phyloP scores from a whole-genome alignment of 129 eudicot species.

The Kitagawia praeruptora region DNA sequence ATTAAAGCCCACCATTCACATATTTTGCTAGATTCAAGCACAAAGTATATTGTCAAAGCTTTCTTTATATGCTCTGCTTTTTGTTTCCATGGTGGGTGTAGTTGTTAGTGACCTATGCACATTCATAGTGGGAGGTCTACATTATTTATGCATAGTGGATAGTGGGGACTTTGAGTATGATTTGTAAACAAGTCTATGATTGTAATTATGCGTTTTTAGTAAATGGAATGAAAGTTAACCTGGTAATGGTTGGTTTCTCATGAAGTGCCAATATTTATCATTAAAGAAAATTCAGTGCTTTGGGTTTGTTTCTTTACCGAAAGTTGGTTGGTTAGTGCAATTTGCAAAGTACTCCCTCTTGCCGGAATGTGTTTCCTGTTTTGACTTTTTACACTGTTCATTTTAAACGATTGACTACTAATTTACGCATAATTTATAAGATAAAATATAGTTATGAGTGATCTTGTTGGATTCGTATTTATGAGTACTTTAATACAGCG shows the following conservation, averaged over 20 bases:
- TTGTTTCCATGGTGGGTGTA: slow-evolving; percentile 46
- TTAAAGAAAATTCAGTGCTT: slow-evolving; percentile 10
- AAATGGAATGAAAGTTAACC: slow-evolving; percentile 15
- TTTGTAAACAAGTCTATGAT: slow-evolving; percentile 8
- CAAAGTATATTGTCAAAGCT: slow-evolving; percentile 51
- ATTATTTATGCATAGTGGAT: slow-evolving; percentile 22
- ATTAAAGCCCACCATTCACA: slow-evolving; percentile 23
- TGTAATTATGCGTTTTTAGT: slow-evolving; percentile 11
- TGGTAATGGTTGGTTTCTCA: slow-evolving; percentile 28
- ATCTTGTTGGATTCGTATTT: too few relatives aligned
- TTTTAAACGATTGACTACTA: too few relatives aligned
- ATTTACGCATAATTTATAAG: too few relatives aligned
- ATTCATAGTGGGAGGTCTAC: slow-evolving; percentile 30
- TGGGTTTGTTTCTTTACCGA: neutral
- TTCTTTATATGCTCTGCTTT: slow-evolving; percentile 41
- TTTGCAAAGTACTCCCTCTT: too few relatives aligned
- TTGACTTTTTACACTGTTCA: too few relatives aligned
- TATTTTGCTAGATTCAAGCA: slow-evolving; percentile 32
- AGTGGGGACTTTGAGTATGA: slow-evolving; percentile 38
- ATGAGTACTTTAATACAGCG: too few relatives aligned
- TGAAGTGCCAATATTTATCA: slow-evolving; percentile 22
- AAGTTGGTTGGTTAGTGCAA: neutral
- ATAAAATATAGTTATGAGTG: too few relatives aligned
- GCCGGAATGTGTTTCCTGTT: too few relatives aligned
- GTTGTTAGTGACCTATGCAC: slow-evolving; percentile 61